A percentile compares a stretch with the other conserved stretches of the same genome.
These are phyloP conservation scores for Colletotrichum lindemuthianum DNA, from an alignment of 2,329 filamentous ascomycete species.

Conservation along the genomic window DNA sequence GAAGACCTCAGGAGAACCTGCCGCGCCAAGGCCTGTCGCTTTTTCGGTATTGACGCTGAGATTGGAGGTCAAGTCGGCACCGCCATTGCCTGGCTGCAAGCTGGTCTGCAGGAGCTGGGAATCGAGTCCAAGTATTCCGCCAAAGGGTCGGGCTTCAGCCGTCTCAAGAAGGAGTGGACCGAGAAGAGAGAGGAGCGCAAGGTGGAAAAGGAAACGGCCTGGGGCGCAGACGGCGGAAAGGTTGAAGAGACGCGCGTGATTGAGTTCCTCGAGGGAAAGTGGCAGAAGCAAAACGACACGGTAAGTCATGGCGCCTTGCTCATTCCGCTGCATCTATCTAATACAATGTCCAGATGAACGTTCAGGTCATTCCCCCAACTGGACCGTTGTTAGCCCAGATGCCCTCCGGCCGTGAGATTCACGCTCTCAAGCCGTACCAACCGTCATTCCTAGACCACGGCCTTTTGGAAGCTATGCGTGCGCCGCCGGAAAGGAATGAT, in stretches of 20 bases:
- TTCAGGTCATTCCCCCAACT: constrained; percentile 78
- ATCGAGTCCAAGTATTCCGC: constrained; percentile 63
- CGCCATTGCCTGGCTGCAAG: constrained; percentile 86
- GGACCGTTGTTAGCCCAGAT: constrained; percentile 80
- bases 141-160: constrained; percentile 67
- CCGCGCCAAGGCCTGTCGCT: constrained; percentile 86
- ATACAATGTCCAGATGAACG: constrained; percentile 70
- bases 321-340: background rate
- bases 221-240: constrained; percentile 86
- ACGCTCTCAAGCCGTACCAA: constrained; percentile 74
- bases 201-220: constrained; percentile 76
- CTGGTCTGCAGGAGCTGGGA: constrained; percentile 79
- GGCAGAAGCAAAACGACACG: constrained; percentile 93
- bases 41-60: constrained; percentile 91
- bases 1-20: constrained; percentile 79
- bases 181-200: constrained; percentile 83
- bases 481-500: constrained; percentile 57
- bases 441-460: constrained; percentile 73
- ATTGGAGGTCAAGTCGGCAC: constrained; percentile 82
- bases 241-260: constrained; percentile 87
- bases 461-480: constrained; percentile 70
- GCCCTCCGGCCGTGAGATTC: constrained; percentile 89
- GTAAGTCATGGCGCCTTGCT: constrained; percentile 58
- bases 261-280: constrained; percentile 87
- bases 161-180: constrained; percentile 77